Base-by-base conservation (phyloP, 2,329 filamentous ascomycete species). In the Capronia americana region DNA sequence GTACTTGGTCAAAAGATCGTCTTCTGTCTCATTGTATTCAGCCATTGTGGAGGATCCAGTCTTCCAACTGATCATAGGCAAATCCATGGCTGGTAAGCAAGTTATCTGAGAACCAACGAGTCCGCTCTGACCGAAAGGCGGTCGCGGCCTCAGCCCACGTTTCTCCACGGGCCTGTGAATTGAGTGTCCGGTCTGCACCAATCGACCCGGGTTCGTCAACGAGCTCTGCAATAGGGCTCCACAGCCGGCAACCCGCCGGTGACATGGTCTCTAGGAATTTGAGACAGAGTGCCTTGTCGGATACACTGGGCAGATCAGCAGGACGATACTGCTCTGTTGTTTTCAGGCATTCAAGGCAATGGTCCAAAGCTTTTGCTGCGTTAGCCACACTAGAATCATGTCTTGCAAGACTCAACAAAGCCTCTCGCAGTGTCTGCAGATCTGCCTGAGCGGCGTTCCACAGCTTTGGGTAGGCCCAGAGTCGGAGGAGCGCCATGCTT, bases 21-120 rank as follows among this genome's bases (percentile, higher is more conserved):
- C 28, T 55, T 55, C 51, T 24, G 51, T 55, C 51, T 55, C 51
- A 55, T 28, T 55, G 51, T 55, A 32, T 55, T 55, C 51, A 55
- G 51, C 51, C 51, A 32, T 55, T 30, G 28, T 55, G 51, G 5
- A 55, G 51, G 51, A 55, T 55, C 51, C 51, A 55, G 28, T 55
- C 51, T 55, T 55, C 51, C 32, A 14, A 55, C 24, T 55, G 51
- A 30, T 30, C 23, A 55, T 55, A 55, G 51, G 51, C 51, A 30
- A 55, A 55, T 32, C 7, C 51, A 20, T 28, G 51, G 51, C 51
- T 55, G 23, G 51, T 32, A 14, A 32, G 51, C 28, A 32, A 32
- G 51, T 30, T 28, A 55, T 55, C 51, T 55, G 51, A 30, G 32
- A n/a, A 55, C 23, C 51, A 17, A 55, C 10, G 17, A 55, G 51